Evolutionary conservation across 805 yeast genomes (phyloP), one percentile per base, ranked within the genome.

Genomic region (Zygosaccharomyces gambellarensis): DNA sequence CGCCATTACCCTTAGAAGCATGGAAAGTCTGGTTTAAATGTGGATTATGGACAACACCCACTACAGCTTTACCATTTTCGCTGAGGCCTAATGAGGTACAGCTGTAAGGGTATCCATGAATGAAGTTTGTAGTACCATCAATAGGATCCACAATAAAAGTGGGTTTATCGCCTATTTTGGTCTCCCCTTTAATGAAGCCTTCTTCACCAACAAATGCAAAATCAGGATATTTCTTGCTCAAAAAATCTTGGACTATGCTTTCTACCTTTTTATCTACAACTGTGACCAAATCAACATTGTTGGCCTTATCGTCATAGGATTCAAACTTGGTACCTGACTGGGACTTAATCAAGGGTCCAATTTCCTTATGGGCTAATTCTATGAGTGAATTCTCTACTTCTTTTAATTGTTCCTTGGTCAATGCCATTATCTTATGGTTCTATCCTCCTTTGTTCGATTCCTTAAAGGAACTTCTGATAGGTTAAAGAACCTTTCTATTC

Each of bases 41-140:
- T 7, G 87, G 87, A 60, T 81, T 82, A 62, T 72, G 81, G n/a
- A 82, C 77, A 10, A 81, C 87, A 25, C 87, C 87, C n/a, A 81
- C 81, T 0, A 71, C 76, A 1, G 86, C 77, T 47, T 63, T 63
- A 36, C 72, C 71, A 51, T 70, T 60, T 14, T 77, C 63, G 1
- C 83, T 72, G 47, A 82, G 72, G 0, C 86, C 86, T 34, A 82
- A 59, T 0, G 86, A 82, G 43, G 80, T 79, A 63, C 85, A 81
- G 39, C 81, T 75, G 60, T 72, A 77, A 1, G 86, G 87, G 66
- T 78, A 82, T 41, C 71, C 74, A 61, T 82, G 87, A 45, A 81
- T 74, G 62, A 82, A 82, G 63, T 82, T 78, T 4, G 85, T 80
- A 1, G 87, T 82, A 10, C 86, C 86, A 55, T 81, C 85, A 60